Base-by-base conservation (phyloP, 2,329 filamentous ascomycete species). In the Penicillium sp. region DNA sequence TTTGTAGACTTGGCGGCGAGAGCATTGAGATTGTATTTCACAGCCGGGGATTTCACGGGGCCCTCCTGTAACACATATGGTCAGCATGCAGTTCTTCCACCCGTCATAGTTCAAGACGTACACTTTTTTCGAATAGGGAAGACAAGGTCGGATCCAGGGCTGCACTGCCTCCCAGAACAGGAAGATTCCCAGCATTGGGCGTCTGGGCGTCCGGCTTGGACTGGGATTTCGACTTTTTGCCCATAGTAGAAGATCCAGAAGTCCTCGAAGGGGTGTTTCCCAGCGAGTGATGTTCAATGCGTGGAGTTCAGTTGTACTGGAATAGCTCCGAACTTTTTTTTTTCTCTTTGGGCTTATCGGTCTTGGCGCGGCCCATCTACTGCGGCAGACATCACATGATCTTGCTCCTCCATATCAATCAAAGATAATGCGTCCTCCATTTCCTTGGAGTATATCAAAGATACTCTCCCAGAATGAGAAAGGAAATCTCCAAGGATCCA, bases 121-220 rank as follows among this genome's bases (percentile, higher is more conserved):
- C 84, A 72, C 85, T 88, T 41, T 76, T 72, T 41, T 82, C 76
- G 68, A 89, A 89, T 26, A 89, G 74, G 46, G 83, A 81, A 57
- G 82, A 75, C 51, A 89, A 72, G 40, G 75, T 70, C 62, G 84
- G 83, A 71, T 89, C 84, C 45, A 88, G 72, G 44, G 75, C 73
- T 63, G 78, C 78, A 38, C 83, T 81, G 37, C 83, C 74, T 43
- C 74, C 73, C 61, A 79, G 78, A 35, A 70, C 58, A 25, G 65
- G 49, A 42, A 62, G 57, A 43, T 39, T 46, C 26, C 50, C 45
- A 26, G 46, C 29, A 37, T 17, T 40, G 29, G 43, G 47, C 41
- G 28, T 30, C 34, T 45, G 45, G 34, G 41, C 51, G 39, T 56
- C 47, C 26, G 33, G 50, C 29, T 47, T 54, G 23, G 60, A 54